Percentiles rank a stretch among this genome's conserved stretches.
Evolutionary conservation across 2,329 filamentous ascomycete genomes (phyloP).

Genomic region (Aspergillus viridinutans): DNA sequence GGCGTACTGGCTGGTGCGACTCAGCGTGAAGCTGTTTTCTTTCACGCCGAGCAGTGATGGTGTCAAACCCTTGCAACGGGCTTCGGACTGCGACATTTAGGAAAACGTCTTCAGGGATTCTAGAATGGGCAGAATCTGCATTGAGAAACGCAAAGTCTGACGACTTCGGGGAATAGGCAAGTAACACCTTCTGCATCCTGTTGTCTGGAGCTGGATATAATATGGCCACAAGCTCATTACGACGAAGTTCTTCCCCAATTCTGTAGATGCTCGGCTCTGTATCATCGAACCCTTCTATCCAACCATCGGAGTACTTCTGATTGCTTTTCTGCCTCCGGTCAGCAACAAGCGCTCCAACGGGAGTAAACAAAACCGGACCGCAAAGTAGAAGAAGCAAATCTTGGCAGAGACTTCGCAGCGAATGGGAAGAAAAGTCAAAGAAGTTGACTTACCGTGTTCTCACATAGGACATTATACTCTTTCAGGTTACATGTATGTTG

Average conservation of each 20-base stretch:
- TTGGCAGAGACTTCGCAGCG: neutral
- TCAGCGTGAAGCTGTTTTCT: neutral
- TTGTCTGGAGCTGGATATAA: constrained; percentile 18
- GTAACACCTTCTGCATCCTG: constrained; percentile 13
- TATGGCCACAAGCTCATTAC: constrained; percentile 26
- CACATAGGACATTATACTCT: constrained; percentile 25
- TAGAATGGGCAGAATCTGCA: neutral
- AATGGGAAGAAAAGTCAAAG: neutral
- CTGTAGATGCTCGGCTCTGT: constrained; percentile 23
- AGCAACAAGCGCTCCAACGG: neutral
- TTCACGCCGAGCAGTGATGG: neutral
- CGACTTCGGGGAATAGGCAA: constrained; percentile 28
- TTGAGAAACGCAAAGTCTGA: constrained; percentile 24
- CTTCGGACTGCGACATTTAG: constrained; percentile 21
- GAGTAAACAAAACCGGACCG: neutral
- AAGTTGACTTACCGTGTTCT: constrained; percentile 19
- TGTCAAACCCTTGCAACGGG: constrained; percentile 10
- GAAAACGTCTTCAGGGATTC: constrained; percentile 5
- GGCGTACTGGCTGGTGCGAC: neutral
- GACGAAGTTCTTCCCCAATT: constrained; percentile 24
- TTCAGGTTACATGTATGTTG: constrained; percentile 26
- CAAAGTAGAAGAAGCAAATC: neutral
- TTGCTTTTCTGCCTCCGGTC: constrained; percentile 7
- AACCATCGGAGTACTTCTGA: constrained; percentile 23
- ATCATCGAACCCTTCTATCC: constrained; percentile 32